A percentile compares a stretch with the other conserved stretches of the same genome.
Evolutionary conservation across 2,329 filamentous ascomycete genomes (phyloP).

Genomic region (Trichophyton mentagrophytes): DNA sequence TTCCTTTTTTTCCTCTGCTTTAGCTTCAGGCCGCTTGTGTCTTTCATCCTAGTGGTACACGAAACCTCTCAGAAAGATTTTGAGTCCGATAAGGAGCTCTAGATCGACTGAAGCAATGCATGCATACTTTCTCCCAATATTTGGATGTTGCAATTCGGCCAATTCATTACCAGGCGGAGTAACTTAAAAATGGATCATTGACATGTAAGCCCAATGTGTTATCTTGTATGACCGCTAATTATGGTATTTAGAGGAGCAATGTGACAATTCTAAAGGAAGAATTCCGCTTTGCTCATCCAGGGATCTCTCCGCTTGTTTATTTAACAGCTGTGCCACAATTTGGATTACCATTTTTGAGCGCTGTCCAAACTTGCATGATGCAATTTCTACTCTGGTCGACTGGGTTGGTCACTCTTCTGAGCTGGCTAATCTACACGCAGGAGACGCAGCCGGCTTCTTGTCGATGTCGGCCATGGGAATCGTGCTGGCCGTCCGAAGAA

Average conservation of each 20-base stretch:
- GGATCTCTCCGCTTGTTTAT: background rate
- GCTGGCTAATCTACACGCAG: background rate
- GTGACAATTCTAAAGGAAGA: background rate
- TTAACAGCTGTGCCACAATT: background rate
- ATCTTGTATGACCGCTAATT: background rate
- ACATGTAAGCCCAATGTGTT: background rate
- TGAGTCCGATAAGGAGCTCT: background rate
- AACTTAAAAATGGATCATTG: background rate
- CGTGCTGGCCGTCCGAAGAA: constrained; percentile 6
- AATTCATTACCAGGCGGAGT: background rate
- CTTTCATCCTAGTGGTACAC: background rate
- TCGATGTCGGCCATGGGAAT: constrained; percentile 6
- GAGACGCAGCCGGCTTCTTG: background rate
- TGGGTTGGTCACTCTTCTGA: background rate
- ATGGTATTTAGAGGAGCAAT: background rate
- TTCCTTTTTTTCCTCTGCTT: background rate
- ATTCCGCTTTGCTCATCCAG: background rate
- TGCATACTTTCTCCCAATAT: background rate
- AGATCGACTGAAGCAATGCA: background rate
- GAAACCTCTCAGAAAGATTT: background rate
- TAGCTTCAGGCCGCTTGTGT: background rate
- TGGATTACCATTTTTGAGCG: background rate
- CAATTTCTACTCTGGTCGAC: background rate
- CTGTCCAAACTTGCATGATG: background rate
- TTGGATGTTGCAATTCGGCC: background rate